phyloP scores from a whole-genome alignment of 495 filamentous ascomycete genomes.

The Aspergillus cavernicola region DNA sequence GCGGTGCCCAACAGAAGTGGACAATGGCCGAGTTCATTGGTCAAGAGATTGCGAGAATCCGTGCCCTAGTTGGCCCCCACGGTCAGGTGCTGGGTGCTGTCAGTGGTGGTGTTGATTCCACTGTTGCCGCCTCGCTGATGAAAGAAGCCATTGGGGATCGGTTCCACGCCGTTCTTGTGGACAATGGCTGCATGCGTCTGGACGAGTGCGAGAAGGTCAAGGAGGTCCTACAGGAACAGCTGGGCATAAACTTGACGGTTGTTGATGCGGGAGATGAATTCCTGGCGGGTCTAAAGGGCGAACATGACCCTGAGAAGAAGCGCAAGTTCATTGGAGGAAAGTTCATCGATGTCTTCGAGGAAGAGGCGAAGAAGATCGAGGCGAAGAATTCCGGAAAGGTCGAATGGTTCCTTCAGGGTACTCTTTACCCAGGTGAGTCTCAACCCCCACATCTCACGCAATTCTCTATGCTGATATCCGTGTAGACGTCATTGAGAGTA shows the following conservation, averaged over 20 bases:
- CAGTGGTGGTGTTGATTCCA: slow-evolving; percentile 89
- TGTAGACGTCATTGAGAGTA: slow-evolving; percentile 75
- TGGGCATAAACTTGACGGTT: slow-evolving; percentile 89
- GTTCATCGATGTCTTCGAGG: slow-evolving; percentile 87
- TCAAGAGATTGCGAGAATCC: slow-evolving; percentile 72
- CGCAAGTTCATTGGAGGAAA: slow-evolving; percentile 85
- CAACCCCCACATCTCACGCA: not conserved
- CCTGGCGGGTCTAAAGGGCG: slow-evolving; percentile 67
- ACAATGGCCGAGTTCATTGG: slow-evolving; percentile 77
- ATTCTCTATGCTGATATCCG: slow-evolving; percentile 23
- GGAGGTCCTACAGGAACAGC: slow-evolving; percentile 65
- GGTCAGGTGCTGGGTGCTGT: slow-evolving; percentile 84
- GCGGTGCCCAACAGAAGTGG: slow-evolving; percentile 71
- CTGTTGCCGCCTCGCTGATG: slow-evolving; percentile 84
- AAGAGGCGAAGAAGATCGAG: slow-evolving; percentile 73
- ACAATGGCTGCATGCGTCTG: slow-evolving; percentile 85
- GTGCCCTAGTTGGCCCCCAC: slow-evolving; percentile 68
- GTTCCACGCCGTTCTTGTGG: slow-evolving; percentile 84
- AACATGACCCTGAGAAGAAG: slow-evolving; percentile 84
- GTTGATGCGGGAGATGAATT: slow-evolving; percentile 77
- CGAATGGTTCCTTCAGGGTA: slow-evolving; percentile 83
- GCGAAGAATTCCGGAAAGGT: slow-evolving; percentile 60
- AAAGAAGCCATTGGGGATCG: slow-evolving; percentile 75
- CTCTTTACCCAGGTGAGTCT: slow-evolving; percentile 58
- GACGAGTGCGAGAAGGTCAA: slow-evolving; percentile 81